phyloP scores from a whole-genome alignment of 1,139 yeast genomes.

The Saccharomyces hybrid region DNA sequence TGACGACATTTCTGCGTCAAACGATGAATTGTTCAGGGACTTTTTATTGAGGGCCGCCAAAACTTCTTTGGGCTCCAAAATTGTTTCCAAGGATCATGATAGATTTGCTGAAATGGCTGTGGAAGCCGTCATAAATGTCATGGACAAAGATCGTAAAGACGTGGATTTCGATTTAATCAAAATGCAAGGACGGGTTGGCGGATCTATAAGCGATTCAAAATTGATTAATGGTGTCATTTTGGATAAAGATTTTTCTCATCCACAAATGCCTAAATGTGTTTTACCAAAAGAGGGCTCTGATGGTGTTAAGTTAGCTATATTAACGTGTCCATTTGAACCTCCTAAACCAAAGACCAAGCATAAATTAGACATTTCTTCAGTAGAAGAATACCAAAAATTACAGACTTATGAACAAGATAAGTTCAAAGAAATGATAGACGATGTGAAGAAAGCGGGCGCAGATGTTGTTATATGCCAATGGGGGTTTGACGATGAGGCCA shows the following conservation, averaged over 20 bases:
- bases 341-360: conserved; percentile 99
- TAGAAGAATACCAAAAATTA: conserved; percentile 83
- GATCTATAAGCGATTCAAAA: conserved; percentile 76
- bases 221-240: conserved; percentile 85
- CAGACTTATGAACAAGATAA: conserved; percentile 89
- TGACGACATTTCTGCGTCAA: conserved; percentile 31
- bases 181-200: conserved; percentile 94
- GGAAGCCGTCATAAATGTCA: conserved; percentile 88
- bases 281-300: conserved; percentile 31
- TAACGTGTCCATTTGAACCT: conserved; percentile 98
- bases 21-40: conserved; percentile 37
- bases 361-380: conserved; percentile 84
- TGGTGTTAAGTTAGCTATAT: conserved; percentile 84
- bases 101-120: conserved; percentile 96
- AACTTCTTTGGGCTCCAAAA: conserved; percentile 91
- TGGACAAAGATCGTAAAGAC: conserved; percentile 84
- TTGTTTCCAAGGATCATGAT: conserved; percentile 89
- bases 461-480: conserved; percentile 97
- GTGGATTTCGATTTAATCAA: conserved; percentile 95
- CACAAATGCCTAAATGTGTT: conserved; percentile 88
- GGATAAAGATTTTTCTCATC: conserved; percentile 96
- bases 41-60: conserved; percentile 79
- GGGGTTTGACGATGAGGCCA: conserved; percentile 99
- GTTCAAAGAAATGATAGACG: conserved; percentile 82
- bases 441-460: conserved; percentile 86